Base-by-base conservation (phyloP, 1,139 yeast genomes). In the Lodderomyces parapsilosis region DNA sequence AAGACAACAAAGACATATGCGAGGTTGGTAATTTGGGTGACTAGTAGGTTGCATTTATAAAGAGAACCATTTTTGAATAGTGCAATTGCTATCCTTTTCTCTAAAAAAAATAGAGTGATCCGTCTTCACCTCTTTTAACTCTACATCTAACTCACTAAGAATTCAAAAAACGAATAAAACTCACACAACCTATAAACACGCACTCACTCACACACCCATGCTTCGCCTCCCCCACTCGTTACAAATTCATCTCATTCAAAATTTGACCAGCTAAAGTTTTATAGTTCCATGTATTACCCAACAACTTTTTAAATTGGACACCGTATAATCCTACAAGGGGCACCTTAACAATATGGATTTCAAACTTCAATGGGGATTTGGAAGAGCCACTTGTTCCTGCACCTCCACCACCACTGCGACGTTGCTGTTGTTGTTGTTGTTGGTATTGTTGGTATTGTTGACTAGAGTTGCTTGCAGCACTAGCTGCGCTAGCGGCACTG, bases 271-370 rank as follows among this genome's bases (percentile, higher is more conserved):
- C 98, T 61, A 91, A 71, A n/a, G 90, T 84, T 68, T 91, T 91
- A 66, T 91, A 91, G 66, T 86, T 81, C 98, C 98, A 91, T 2
- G 97, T 88, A 62, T 93, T 90, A 55, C 99, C 99, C 47, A 87
- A 77, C 36, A 91, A 76, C 62, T 91, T 91, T 72, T 91, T 93
- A 69, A 93, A 90, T 63, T 91, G 97, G 42, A 93, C 93, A 62
- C 98, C 99, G 52, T 87, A 90, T 49, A 93, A 73, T 10, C 95
- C 90, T 46, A 91, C 86, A 52, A 93, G 74, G 37, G 97, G 96
- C 43, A 93, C 96, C 61, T 89, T 89, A 39, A 91, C 98, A 52
- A 93, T 83, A 63, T 87, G 91, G 49, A 93, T 87, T 60, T 93
- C 98, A 63, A 93, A 93, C 56, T 86, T 84, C 57, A 93, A 74